phyloP scores from a whole-genome alignment of 2,329 filamentous ascomycete species.

The Bertia moriformis region DNA sequence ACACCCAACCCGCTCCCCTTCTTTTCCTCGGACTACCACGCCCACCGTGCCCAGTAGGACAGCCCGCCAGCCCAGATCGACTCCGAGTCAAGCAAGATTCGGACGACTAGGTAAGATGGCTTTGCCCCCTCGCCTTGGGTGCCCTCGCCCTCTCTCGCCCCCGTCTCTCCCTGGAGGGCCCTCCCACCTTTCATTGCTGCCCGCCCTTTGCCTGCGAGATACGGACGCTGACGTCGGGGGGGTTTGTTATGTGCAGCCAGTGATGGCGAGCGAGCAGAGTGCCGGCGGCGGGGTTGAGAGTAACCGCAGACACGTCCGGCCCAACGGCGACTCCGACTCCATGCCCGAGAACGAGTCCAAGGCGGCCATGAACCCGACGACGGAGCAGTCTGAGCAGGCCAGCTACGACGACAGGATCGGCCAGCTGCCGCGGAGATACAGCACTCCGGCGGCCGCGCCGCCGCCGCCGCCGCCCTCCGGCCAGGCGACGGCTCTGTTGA shows the following conservation, averaged over 20 bases:
- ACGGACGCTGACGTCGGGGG: not conserved
- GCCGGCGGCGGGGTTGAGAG: slow-evolving; percentile 24
- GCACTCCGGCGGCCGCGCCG: slow-evolving; percentile 14
- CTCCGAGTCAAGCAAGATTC: not conserved
- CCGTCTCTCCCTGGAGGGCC: not conserved
- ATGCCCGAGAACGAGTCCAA: slow-evolving; percentile 28
- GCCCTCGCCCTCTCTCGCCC: not conserved
- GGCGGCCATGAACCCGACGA: slow-evolving; percentile 22
- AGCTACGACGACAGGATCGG: slow-evolving; percentile 15
- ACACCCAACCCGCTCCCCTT: too few species aligned
- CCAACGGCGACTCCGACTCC: slow-evolving; percentile 23
- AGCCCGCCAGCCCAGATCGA: not conserved
- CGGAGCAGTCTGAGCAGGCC: slow-evolving; percentile 14
- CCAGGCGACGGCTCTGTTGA: slow-evolving; percentile 15
- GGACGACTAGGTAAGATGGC: not conserved
- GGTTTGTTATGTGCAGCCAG: not conserved
- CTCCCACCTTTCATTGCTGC: not conserved
- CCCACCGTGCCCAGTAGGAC: too few species aligned
- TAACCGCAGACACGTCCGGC: slow-evolving; percentile 9
- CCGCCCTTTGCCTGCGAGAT: not conserved
- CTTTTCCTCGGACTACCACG: too few species aligned
- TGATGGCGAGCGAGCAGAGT: slow-evolving; percentile 32
- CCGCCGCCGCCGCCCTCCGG: slow-evolving; percentile 19
- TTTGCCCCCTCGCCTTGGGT: not conserved
- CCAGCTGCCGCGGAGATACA: slow-evolving; percentile 16